Evolutionary conservation across 2,329 filamentous ascomycete genomes (phyloP).

Genomic region (Ophiostoma angusticollis): DNA sequence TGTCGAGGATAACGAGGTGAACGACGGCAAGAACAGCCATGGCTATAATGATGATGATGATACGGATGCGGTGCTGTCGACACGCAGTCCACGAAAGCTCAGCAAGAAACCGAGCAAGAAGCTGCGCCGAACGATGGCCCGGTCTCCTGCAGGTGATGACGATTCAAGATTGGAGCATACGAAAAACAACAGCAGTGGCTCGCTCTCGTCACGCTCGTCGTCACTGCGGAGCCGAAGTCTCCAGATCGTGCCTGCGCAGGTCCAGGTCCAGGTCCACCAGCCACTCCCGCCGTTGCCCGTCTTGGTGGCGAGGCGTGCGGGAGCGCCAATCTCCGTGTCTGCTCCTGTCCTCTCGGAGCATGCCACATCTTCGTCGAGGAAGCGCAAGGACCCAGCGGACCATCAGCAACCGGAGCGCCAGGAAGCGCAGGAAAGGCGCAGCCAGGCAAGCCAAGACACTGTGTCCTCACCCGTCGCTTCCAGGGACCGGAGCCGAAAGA

Average conservation of each 20-base stretch:
- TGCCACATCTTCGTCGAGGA: background rate
- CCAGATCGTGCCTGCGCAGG: too few relatives aligned
- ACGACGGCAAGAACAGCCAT: background rate
- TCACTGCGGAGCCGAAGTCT: too few relatives aligned
- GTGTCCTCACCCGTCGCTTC: background rate
- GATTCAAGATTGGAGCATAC: background rate
- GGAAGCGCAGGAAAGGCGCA: too few relatives aligned
- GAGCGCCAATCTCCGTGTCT: background rate
- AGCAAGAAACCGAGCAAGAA: constrained; percentile 43
- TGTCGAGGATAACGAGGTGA: constrained; percentile 4
- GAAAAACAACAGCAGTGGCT: background rate
- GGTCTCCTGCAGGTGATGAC: background rate
- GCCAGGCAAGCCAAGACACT: background rate
- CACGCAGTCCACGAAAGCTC: constrained; percentile 20
- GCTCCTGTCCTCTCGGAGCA: background rate
- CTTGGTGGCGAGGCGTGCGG: background rate
- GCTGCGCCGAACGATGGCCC: too few relatives aligned
- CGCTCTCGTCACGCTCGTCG: background rate
- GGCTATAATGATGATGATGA: background rate
- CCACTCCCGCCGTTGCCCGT: constrained; percentile 2
- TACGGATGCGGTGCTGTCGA: constrained; percentile 8
- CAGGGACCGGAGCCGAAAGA: background rate
- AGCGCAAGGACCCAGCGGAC: constrained; percentile 6
- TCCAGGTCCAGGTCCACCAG: constrained; percentile 7
- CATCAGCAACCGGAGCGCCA: background rate